Conservation (phyloP, 805 yeast species). For the Yamadazyma takamatsuzukensis region DNA sequence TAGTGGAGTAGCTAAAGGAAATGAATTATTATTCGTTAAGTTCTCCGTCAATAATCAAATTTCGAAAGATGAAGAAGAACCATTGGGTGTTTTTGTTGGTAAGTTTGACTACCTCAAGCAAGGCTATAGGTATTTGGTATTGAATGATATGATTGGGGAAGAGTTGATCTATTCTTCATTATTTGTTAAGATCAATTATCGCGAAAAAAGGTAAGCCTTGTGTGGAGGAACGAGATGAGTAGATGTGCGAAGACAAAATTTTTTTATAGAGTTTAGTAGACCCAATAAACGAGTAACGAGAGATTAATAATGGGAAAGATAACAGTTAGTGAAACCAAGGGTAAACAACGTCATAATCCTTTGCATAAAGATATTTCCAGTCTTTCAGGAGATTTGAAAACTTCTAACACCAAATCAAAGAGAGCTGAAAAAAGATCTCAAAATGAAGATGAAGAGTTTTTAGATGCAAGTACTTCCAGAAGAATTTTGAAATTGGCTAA, state of each 20-base stretch:
- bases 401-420: conserved; percentile 27
- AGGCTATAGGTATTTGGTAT: conserved; percentile 81
- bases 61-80: conserved; percentile 22
- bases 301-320: conserved; percentile 70
- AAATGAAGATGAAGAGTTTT: conserved; percentile 52
- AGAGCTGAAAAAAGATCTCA: conserved; percentile 28
- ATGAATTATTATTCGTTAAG: conserved; percentile 53
- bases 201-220: background rate
- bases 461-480: conserved; percentile 81
- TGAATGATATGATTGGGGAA: conserved; percentile 79
- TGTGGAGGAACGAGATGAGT: conserved; percentile 1
- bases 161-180: conserved; percentile 53
- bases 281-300: too few relatives aligned
- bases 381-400: conserved; percentile 65
- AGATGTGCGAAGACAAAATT: conserved; percentile 7
- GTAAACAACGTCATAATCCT: conserved; percentile 75
- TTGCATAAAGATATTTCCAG: conserved; percentile 74
- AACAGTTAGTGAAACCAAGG: conserved; percentile 45
- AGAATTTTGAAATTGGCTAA: conserved; percentile 85
- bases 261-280: too few relatives aligned
- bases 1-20: conserved; percentile 35
- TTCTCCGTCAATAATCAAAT: conserved; percentile 43
- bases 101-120: conserved; percentile 60
- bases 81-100: conserved; percentile 57
- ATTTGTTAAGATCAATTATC: conserved; percentile 28